phyloP scores from a whole-genome alignment of 2,329 filamentous ascomycete species.

The Diaporthe ilicicola region DNA sequence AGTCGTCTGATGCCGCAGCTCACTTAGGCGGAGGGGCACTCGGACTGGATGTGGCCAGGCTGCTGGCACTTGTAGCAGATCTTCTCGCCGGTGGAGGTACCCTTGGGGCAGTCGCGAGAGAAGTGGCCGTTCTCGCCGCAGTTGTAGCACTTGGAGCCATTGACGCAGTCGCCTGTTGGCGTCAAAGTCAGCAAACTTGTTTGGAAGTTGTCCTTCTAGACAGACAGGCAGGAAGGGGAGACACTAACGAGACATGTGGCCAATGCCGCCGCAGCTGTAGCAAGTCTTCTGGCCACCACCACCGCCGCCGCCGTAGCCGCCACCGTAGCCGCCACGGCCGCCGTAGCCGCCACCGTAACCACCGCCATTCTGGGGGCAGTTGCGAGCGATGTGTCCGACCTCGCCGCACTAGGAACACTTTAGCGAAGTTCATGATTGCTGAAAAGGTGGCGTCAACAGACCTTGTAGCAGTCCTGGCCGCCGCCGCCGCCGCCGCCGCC shows the following conservation, averaged over 20 bases:
- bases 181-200: constrained; percentile 23
- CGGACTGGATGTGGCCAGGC: constrained; percentile 88
- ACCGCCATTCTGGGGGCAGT: constrained; percentile 75
- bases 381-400: constrained; percentile 94
- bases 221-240: not conserved
- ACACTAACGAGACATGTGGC: constrained; percentile 88
- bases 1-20: constrained; percentile 33
- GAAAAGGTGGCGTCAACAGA: constrained; percentile 32
- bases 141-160: constrained; percentile 99
- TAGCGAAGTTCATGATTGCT: constrained; percentile 17
- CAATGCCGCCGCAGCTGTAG: constrained; percentile 97
- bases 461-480: constrained; percentile 87
- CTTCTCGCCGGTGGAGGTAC: constrained; percentile 86
- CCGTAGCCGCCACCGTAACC: constrained; percentile 54
- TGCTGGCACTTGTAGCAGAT: constrained; percentile 97
- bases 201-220: not conserved
- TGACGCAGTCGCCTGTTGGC: constrained; percentile 83
- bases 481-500: constrained; percentile 57
- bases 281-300: constrained; percentile 76
- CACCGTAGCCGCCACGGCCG: constrained; percentile 57
- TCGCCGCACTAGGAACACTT: constrained; percentile 75
- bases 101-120: constrained; percentile 94
- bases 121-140: constrained; percentile 94
- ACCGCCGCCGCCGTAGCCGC: constrained; percentile 55
- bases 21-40: constrained; percentile 83